phyloP scores from a whole-genome alignment of 1,139 yeast genomes.

The Yamadazyma dendronema region DNA sequence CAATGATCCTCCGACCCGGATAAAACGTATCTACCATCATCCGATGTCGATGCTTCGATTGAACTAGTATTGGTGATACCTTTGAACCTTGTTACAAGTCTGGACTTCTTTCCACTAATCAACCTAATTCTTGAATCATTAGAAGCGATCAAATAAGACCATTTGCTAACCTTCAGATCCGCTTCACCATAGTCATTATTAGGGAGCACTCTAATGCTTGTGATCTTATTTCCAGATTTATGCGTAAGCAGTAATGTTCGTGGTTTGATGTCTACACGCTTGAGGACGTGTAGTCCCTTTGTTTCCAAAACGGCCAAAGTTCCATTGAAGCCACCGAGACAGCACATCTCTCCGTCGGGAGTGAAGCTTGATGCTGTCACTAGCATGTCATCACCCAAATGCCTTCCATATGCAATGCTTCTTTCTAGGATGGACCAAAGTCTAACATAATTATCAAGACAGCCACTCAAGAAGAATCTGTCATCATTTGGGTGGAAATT shows the following conservation, averaged over 20 bases:
- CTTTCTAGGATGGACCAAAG: conserved; percentile 81
- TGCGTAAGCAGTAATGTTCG: conserved; percentile 24
- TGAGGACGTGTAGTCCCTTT: conserved; percentile 55
- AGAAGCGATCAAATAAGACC: conserved; percentile 58
- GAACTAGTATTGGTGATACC: conserved; percentile 74
- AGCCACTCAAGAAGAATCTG: conserved; percentile 81
- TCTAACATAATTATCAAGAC: conserved; percentile 74
- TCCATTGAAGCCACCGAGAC: conserved; percentile 85
- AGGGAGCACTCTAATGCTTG: conserved; percentile 38
- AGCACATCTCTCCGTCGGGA: conserved; percentile 63
- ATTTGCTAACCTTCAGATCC: conserved; percentile 18
- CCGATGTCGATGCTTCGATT: conserved; percentile 64
- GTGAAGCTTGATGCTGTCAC: conserved; percentile 72
- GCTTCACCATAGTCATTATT: conserved; percentile 14
- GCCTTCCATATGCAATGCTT: conserved; percentile 30
- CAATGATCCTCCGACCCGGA: conserved; percentile 70
- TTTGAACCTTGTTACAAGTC: conserved; percentile 64
- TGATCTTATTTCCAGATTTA: conserved; percentile 37
- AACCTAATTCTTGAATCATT: conserved; percentile 80
- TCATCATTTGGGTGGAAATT: conserved; percentile 87
- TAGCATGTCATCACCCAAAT: conserved; percentile 54
- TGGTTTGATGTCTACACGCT: conserved; percentile 52
- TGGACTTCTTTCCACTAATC: conserved; percentile 51
- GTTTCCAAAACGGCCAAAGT: conserved; percentile 62
- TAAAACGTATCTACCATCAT: conserved; percentile 50